phyloP scores from a whole-genome alignment of 2,329 filamentous ascomycete genomes.

The Xylaria sp. region DNA sequence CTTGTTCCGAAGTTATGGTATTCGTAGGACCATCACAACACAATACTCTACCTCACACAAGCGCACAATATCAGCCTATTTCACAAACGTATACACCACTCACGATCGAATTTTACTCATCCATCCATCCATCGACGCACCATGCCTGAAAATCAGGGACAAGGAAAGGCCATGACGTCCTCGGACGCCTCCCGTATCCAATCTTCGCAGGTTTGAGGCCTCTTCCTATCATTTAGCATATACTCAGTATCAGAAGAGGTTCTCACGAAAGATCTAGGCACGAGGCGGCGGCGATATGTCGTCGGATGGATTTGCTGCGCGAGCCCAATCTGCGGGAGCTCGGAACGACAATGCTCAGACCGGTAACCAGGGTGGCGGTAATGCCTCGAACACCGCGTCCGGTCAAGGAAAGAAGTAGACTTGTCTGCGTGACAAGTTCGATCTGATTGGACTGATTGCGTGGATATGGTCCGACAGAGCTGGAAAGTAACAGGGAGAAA shows the following conservation, averaged over 20 bases:
- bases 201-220: conserved; percentile 28
- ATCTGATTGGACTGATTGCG: background rate
- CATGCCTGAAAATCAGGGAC: conserved; percentile 9
- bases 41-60: background rate
- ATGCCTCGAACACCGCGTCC: background rate
- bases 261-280: conserved; percentile 26
- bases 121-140: background rate
- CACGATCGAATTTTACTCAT: too few species aligned
- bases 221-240: background rate
- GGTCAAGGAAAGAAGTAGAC: conserved; percentile 16
- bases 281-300: conserved; percentile 38
- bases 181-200: conserved; percentile 29
- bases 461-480: background rate
- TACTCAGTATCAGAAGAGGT: background rate
- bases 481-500: too few species aligned
- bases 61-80: background rate
- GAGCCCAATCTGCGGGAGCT: conserved; percentile 37
- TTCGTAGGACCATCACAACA: background rate
- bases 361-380: background rate
- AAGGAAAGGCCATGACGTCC: conserved; percentile 27
- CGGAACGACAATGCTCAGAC: conserved; percentile 23
- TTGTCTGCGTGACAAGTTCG: background rate
- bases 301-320: conserved; percentile 36
- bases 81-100: background rate
- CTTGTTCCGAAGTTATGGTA: too few species aligned